Percentiles rank a stretch among this genome's conserved stretches.
These are phyloP conservation scores for Cercophora newfieldiana DNA, from an alignment of 495 filamentous ascomycete genomes.

Conservation along the genomic window DNA sequence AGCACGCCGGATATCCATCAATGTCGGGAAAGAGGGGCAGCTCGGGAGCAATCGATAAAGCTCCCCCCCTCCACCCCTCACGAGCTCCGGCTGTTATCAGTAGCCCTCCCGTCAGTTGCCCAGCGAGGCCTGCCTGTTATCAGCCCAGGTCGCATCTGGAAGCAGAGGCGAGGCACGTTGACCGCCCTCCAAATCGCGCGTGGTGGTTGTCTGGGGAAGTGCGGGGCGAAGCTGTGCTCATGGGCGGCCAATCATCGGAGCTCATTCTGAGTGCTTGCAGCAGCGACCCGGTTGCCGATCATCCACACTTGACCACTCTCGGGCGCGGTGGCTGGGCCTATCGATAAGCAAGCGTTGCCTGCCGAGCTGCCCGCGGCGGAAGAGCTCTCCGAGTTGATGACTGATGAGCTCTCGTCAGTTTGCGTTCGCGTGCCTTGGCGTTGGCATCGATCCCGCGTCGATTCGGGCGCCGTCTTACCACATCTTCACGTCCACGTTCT, in stretches of 20 bases:
- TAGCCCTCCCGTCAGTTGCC: background rate
- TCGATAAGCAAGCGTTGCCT: conserved; percentile 5
- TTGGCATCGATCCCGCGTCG: background rate
- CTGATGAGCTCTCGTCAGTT: background rate
- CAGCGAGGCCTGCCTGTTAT: background rate
- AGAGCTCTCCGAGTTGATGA: background rate
- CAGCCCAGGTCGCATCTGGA: background rate
- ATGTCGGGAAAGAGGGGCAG: background rate
- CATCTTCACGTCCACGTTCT: conserved; percentile 5
- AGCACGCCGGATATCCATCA: background rate
- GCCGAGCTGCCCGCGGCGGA: conserved; percentile 1
- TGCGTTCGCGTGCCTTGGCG: background rate
- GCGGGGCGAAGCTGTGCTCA: background rate
- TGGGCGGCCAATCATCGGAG: background rate
- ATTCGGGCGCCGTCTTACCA: background rate
- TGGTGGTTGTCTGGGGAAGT: background rate
- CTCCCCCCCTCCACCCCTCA: background rate
- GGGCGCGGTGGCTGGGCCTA: conserved; percentile 8
- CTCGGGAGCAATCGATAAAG: conserved; percentile 10
- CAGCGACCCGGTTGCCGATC: background rate
- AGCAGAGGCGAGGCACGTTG: background rate
- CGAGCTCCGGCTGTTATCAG: conserved; percentile 6
- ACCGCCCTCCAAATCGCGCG: background rate
- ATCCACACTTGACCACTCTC: background rate
- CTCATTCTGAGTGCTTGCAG: background rate